Base-by-base conservation (phyloP, 208 protist genomes). In the Crithidia expoeki region DNA sequence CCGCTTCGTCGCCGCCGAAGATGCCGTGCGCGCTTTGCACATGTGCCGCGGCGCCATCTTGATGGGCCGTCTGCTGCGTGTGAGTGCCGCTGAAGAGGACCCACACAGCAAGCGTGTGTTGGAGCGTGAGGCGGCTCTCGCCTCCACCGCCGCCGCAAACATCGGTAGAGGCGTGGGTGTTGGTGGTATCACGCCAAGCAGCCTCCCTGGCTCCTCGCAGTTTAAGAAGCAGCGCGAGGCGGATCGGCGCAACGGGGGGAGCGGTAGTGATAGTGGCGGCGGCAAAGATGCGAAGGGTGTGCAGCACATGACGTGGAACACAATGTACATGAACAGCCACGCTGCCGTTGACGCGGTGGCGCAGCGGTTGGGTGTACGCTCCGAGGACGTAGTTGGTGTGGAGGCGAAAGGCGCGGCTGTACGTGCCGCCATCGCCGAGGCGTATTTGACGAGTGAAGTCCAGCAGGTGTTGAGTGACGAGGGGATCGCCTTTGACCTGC, bases 1-100 rank as follows among this genome's bases (percentile, higher is more conserved):
- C 17, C 77, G 85, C 25, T 99, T 96, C 70, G 55, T 79, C 0
- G 42, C 76, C 2, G 83, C 83, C 21, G 86, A 96, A 36, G 88
- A 98, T 56, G 98, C 98, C 0, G 75, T 96, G 27, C 49, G 53
- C 17, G 95, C 94, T 0, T 72, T 96, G 51, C 69, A 74, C 53
- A 71, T 74, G 14, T 88, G 97, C 49, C 86, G 93, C 50, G 89
- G 86, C 4, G 83, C 76, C 21, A 93, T 97, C 33, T 96, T 98
- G 47, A 96, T 98, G 92, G 93, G 93, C 62, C 83, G 93, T 23
- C 73, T 94, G 30, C 51, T 95, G 42, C 80, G 81, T 28, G 84
- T 93, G 46, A 79, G 62, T 25, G 86, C 85, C 10, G 93, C 85
- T 2, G 79, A 76, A 60, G 85, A 91, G 38, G 89, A 97, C 79